Conservation (phyloP, 2,329 filamentous ascomycete genomes). For the Colletotrichum siamense region DNA sequence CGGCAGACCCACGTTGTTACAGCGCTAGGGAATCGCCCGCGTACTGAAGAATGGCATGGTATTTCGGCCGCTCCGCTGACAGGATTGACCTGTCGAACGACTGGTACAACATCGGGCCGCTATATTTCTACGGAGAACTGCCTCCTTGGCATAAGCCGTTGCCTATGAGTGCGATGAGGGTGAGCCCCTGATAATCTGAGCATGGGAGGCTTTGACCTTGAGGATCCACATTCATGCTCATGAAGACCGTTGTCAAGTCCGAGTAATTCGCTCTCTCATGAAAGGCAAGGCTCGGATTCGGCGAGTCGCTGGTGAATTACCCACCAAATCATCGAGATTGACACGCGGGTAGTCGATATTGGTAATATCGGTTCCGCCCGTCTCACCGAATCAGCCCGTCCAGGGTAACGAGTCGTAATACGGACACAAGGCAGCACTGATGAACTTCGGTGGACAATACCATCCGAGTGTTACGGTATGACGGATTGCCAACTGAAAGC, state of each 20-base stretch:
- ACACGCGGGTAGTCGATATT: background rate
- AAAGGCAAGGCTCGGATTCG: background rate
- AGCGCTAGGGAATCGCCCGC: background rate
- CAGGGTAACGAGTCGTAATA: background rate
- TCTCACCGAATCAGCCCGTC: background rate
- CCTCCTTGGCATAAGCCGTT: background rate
- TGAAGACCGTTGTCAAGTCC: slow-evolving; percentile 35
- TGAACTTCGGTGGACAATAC: background rate
- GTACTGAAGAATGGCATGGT: background rate
- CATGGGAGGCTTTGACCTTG: background rate
- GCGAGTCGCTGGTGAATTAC: background rate
- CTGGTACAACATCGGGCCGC: background rate
- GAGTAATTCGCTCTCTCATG: background rate
- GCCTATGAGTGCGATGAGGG: background rate
- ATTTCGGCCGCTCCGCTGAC: background rate
- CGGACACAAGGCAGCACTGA: background rate
- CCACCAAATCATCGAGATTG: background rate
- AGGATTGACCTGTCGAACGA: background rate
- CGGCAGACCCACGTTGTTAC: background rate
- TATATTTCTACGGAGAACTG: background rate
- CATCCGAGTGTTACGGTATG: background rate
- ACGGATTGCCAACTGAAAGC: background rate
- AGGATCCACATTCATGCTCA: background rate
- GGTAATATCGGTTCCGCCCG: background rate
- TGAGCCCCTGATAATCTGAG: background rate